Percentiles rank a stretch among this genome's conserved stretches.
phyloP scores from a whole-genome alignment of 169 alveolate species.

The Cryptosporidium viatorum region DNA sequence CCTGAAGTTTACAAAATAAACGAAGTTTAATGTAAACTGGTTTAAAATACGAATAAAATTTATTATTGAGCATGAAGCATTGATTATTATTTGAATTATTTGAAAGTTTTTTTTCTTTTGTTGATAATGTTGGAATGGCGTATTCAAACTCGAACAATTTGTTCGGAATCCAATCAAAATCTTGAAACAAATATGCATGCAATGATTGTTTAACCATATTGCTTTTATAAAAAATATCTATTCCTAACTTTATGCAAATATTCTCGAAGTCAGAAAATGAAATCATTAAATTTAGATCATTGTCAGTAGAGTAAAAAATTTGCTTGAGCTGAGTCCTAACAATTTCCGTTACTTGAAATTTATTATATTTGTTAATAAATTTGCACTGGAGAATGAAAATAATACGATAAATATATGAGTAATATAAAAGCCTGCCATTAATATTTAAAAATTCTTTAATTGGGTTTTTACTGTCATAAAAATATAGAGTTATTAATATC shows the following conservation, averaged over 20 bases:
- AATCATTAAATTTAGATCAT: slow-evolving; percentile 11
- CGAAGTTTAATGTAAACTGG: neutral
- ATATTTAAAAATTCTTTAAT: neutral
- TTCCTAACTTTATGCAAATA: slow-evolving; percentile 24
- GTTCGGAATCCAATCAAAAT: neutral
- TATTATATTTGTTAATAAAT: neutral
- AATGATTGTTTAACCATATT: neutral
- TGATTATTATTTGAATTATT: neutral
- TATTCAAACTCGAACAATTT: neutral
- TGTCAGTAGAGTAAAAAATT: slow-evolving; percentile 14
- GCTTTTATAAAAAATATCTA: neutral
- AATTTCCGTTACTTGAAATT: slow-evolving; percentile 39
- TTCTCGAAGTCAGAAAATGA: slow-evolving; percentile 25
- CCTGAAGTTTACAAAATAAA: neutral
- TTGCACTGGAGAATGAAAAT: slow-evolving; percentile 43
- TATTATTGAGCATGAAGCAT: neutral
- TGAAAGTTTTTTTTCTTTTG: neutral
- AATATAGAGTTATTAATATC: neutral
- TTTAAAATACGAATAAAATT: too few relatives aligned
- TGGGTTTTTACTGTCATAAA: neutral
- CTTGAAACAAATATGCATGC: neutral
- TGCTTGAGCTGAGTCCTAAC: slow-evolving; percentile 33
- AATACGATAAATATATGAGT: slow-evolving; percentile 20
- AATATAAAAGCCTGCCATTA: neutral
- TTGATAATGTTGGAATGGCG: neutral